Evolutionary conservation across 306 rosid species (phyloP), one percentile per base, ranked within the genome.

Genomic region (Astragalus membranaceus): DNA sequence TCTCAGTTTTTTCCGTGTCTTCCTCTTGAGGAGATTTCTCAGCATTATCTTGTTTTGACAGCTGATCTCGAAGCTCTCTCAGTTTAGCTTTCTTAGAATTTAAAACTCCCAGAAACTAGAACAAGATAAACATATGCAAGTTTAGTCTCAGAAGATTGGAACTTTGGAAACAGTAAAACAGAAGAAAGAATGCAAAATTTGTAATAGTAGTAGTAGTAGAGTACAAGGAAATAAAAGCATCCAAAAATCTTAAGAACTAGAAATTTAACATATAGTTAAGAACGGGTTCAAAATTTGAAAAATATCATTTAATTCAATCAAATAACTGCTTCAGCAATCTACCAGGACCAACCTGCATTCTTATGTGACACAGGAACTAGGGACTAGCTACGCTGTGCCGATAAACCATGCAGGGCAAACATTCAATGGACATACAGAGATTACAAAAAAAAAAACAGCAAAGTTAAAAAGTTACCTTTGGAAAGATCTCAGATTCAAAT

Each of bases 41-140:
- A 39, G 81, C 68, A 30, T 44, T 55, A n/a, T 66, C 75, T 58
- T 62, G 54, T 57, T 78, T 84, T 8, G 83, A 67, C 43, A 88
- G 71, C 75, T 88, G 82, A 76, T 81, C 92, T 68, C 88, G 88
- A 68, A 91, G 81, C 78, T 85, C 96, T 81, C 91, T 83, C 41
- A 88, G 73, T 78, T 92, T 91, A 29, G 81, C 81, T 79, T 93
- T 93, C 84, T 93, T 93, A 11, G 97, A 84, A 79, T 93, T 93
- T 70, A 93, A 84, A 78, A 93, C 90, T 36, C 76, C 85, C n/a
- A 93, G 79, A 82, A 93, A 90, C 98, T 93, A 66, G 72, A 77
- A 72, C 78, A 69, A 69, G 57, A 69, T 15, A 81, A 74, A 75
- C 76, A 76, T 37, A 50, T 47, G 47, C 54, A 29, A 70, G 58